A percentile compares a stretch with the other conserved stretches of the same genome.
Evolutionary conservation across 345 rosid genomes (phyloP).

Genomic region (Anacardium occidentale): DNA sequence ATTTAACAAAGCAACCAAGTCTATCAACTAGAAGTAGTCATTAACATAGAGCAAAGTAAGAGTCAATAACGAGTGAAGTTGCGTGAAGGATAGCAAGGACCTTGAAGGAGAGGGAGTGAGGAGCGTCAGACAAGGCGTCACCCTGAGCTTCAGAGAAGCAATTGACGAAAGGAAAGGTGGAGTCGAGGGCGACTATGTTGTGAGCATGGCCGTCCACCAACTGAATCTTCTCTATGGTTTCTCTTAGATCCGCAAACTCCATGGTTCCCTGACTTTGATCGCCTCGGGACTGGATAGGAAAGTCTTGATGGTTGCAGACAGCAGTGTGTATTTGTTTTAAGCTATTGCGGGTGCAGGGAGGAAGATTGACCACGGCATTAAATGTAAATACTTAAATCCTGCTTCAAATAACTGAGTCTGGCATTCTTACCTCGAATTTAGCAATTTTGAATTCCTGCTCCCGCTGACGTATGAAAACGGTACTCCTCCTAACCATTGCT

Average conservation of each 20-base stretch:
- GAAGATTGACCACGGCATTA: too few relatives aligned
- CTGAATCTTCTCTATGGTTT: constrained; percentile 50
- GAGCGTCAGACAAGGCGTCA: constrained; percentile 64
- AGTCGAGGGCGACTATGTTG: constrained; percentile 70
- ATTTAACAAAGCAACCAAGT: background rate
- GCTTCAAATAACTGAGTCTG: too few relatives aligned
- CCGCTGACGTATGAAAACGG: too few relatives aligned
- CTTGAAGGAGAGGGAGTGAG: constrained; percentile 82
- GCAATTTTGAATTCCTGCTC: too few relatives aligned
- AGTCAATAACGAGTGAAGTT: background rate
- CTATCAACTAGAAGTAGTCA: background rate
- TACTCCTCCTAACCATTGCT: too few relatives aligned
- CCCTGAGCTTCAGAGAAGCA: constrained; percentile 76
- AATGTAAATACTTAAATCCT: too few relatives aligned
- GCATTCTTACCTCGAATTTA: too few relatives aligned
- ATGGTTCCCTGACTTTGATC: constrained; percentile 31
- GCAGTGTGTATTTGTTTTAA: too few relatives aligned
- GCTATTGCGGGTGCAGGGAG: too few relatives aligned
- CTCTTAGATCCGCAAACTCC: constrained; percentile 57
- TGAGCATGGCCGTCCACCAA: constrained; percentile 84
- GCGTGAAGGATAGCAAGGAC: constrained; percentile 12
- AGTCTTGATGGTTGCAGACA: too few relatives aligned
- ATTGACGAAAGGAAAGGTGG: constrained; percentile 64
- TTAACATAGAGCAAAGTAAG: background rate
- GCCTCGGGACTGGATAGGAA: too few relatives aligned